Base-by-base conservation (phyloP, 2,329 filamentous ascomycete genomes). In the Penicillium sp. region DNA sequence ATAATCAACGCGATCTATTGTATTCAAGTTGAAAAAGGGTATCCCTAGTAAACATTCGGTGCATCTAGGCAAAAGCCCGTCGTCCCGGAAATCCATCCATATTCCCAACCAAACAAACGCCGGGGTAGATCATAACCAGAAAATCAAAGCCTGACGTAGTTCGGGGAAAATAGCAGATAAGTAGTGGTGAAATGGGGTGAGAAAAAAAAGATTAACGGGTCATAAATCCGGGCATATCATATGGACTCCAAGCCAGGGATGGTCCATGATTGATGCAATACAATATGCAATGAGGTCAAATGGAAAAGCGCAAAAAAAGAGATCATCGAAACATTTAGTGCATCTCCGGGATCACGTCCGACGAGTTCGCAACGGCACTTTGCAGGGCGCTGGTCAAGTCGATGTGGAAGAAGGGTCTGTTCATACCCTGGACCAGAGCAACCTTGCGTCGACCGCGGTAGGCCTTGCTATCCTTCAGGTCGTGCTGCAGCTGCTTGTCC, bases 401-500 rank as follows among this genome's bases (percentile, higher is more conserved):
- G 52, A 96, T 85, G 71, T 99, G 95, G 84, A 99, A 98, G 64
- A 97, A 84, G 5, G 95, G 93, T 65, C 90, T 80, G 74, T 96
- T 95, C 61, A 96, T 78, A n/a, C 93, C 90, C 63, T 93, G 89
- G 16, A 98, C 87, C 5, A 90, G 83, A 1, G 89, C 87, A 27
- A 84, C 75, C 64, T 71, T 76, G 57, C 61, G 71, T 27, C 64
- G 64, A 49, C 61, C 56, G 43, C 63, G 67, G 61, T 80, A 80
- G 3, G 75, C 82, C 64, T 79, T 82, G 68, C 81, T 81, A 54
- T 74, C 77, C 33, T 71, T 71, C 35, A 80, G 70, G 57, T 79
- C 78, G 60, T 79, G 79, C 54, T 79, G 75, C 29, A 81, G 62
- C 52, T 75, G 63, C 52, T 75, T 73, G 45, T 74, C 68, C 13